These are phyloP conservation scores for Phialemoniopsis sp. DNA, from an alignment of 2,329 filamentous ascomycete species.

Conservation along the genomic window DNA sequence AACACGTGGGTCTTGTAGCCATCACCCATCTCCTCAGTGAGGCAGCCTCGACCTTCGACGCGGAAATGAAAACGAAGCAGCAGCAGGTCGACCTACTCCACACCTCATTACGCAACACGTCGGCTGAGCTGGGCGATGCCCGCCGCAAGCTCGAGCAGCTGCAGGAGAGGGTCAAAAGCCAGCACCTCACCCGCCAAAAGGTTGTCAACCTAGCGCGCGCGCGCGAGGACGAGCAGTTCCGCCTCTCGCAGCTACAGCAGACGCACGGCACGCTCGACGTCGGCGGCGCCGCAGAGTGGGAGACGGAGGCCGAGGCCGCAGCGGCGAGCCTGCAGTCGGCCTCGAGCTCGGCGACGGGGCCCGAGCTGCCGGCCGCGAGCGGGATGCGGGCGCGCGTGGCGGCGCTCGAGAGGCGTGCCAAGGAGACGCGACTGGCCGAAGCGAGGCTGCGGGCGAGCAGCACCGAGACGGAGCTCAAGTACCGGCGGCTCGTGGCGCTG, in stretches of 20 bases:
- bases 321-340: conserved; percentile 23
- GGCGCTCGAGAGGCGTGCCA: conserved; percentile 67
- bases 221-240: conserved; percentile 63
- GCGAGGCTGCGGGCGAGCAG: conserved; percentile 72
- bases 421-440: conserved; percentile 62
- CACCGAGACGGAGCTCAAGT: conserved; percentile 80
- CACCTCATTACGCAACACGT: conserved; percentile 73
- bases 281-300: conserved; percentile 44
- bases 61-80: conserved; percentile 80
- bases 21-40: conserved; percentile 80
- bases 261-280: conserved; percentile 38
- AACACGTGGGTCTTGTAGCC: conserved; percentile 41
- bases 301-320: conserved; percentile 47
- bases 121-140: conserved; percentile 72
- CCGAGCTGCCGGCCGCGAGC: conserved; percentile 51
- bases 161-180: conserved; percentile 59
- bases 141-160: conserved; percentile 69
- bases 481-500: conserved; percentile 80
- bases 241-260: conserved; percentile 42
- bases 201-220: conserved; percentile 75
- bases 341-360: conserved; percentile 15
- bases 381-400: conserved; percentile 64
- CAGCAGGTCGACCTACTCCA: conserved; percentile 79
- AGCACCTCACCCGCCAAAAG: conserved; percentile 64
- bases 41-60: conserved; percentile 73